These are phyloP conservation scores for Saccharum spontaneum DNA, from an alignment of 176 grass and related monocot genomes.

Conservation along the genomic window DNA sequence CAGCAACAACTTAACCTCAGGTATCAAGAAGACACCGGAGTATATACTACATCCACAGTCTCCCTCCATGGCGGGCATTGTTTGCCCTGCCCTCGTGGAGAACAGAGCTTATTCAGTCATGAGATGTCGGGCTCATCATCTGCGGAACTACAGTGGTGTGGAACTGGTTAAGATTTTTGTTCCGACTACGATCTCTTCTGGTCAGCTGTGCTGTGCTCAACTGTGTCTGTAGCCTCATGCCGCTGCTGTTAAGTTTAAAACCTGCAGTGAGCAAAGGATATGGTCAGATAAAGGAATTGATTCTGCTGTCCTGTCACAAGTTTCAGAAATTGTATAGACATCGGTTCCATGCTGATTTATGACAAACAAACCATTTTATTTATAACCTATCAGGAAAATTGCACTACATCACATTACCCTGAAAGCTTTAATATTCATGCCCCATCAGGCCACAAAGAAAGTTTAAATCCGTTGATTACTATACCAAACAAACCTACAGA, in stretches of 20 bases:
- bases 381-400: neutral
- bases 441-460: neutral
- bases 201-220: slow-evolving; percentile 21
- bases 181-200: neutral
- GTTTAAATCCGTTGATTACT: neutral
- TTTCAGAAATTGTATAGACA: neutral
- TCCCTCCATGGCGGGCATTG: neutral
- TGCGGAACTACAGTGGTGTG: neutral
- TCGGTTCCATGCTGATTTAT: neutral
- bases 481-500: neutral
- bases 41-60: slow-evolving; percentile 30
- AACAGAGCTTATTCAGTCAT: neutral
- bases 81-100: slow-evolving; percentile 10
- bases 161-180: slow-evolving; percentile 1
- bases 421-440: neutral
- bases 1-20: neutral
- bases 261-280: slow-evolving; percentile 30
- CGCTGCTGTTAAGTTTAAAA: slow-evolving; percentile 5
- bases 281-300: slow-evolving; percentile 14
- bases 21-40: neutral
- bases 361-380: neutral
- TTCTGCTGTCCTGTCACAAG: neutral
- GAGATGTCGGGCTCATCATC: neutral
- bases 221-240: slow-evolving; percentile 10
- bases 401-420: neutral